Conservation (phyloP, 192 early-diverging fungal species). For the Chytriomyces hyalinus region DNA sequence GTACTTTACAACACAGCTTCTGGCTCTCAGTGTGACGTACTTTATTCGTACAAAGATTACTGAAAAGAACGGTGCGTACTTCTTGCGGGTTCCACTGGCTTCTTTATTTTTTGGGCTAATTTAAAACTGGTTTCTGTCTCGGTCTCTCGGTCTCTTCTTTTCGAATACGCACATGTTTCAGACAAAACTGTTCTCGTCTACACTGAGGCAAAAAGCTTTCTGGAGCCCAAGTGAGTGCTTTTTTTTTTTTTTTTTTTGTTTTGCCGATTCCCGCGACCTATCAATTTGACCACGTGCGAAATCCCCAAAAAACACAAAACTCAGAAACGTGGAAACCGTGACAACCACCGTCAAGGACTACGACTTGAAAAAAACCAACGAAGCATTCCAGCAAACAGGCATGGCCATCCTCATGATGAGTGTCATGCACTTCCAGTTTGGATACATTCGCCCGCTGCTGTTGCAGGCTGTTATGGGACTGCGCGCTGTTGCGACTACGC, state of each 20-base stretch:
- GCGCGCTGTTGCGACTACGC: conserved; percentile 71
- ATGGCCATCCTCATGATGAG: conserved; percentile 74
- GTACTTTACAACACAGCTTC: conserved; percentile 64
- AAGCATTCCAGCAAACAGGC: conserved; percentile 71
- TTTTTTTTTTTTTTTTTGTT: neutral
- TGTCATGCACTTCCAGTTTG: conserved; percentile 86
- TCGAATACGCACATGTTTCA: conserved; percentile 30
- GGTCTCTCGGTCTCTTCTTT: neutral
- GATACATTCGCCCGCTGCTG: conserved; percentile 85
- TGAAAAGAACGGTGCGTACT: conserved; percentile 71
- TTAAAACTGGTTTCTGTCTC: conserved; percentile 1
- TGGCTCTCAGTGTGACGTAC: conserved; percentile 54
- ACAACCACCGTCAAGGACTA: conserved; percentile 74
- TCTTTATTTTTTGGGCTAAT: neutral
- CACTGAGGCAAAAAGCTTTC: conserved; percentile 71
- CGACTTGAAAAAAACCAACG: conserved; percentile 75
- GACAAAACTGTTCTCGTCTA: conserved; percentile 82
- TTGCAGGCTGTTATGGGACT: conserved; percentile 84
- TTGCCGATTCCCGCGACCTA: neutral
- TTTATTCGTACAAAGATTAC: conserved; percentile 59
- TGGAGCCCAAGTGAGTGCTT: conserved; percentile 45
- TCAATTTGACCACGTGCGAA: neutral
- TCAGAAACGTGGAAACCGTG: conserved; percentile 59
- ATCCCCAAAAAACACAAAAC: conserved; percentile 1
- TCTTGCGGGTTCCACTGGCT: neutral